phyloP scores from a whole-genome alignment of 1,139 yeast species.

The Hemisphaericaspora xylofermentans region DNA sequence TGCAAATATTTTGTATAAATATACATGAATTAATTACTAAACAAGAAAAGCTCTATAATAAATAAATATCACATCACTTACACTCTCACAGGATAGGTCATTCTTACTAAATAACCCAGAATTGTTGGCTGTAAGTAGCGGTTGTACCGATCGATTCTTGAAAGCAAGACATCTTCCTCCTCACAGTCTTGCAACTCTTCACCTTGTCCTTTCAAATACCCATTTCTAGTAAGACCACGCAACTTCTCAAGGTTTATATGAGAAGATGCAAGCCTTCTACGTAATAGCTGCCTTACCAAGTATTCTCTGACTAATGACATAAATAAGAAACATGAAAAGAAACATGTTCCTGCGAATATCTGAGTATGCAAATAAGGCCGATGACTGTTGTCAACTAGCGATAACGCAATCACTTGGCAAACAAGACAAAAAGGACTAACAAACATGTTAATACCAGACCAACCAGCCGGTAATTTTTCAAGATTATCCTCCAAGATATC shows the following conservation, averaged over 20 bases:
- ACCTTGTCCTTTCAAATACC: conserved; percentile 11
- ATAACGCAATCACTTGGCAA: conserved; percentile 51
- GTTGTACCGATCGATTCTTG: conserved; percentile 22
- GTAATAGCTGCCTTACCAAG: conserved; percentile 23
- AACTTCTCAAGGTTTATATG: conserved; percentile 8
- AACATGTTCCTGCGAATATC: conserved; percentile 55
- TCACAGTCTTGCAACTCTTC: conserved; percentile 11
- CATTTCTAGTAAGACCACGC: conserved; percentile 8
- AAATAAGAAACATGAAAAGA: conserved; percentile 30
- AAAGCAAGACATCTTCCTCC: conserved; percentile 16
- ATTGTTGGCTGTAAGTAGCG: conserved; percentile 15
- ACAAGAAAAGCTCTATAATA: background rate
- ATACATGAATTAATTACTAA: too few species aligned
- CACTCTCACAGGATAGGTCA: conserved; percentile 26
- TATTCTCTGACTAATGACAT: conserved; percentile 34
- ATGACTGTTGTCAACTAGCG: conserved; percentile 29
- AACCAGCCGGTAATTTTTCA: conserved; percentile 53
- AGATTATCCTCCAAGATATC: conserved; percentile 48
- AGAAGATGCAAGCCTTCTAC: conserved; percentile 14
- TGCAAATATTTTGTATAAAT: too few species aligned
- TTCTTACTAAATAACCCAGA: conserved; percentile 17
- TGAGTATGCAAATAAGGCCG: conserved; percentile 61
- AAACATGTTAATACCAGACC: conserved; percentile 55
- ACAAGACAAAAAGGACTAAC: conserved; percentile 46
- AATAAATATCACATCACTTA: too few species aligned